Percentiles rank a stretch among this genome's conserved stretches.
phyloP scores from a whole-genome alignment of 2,329 filamentous ascomycete species.

The Allantophomopsis lycopodina region DNA sequence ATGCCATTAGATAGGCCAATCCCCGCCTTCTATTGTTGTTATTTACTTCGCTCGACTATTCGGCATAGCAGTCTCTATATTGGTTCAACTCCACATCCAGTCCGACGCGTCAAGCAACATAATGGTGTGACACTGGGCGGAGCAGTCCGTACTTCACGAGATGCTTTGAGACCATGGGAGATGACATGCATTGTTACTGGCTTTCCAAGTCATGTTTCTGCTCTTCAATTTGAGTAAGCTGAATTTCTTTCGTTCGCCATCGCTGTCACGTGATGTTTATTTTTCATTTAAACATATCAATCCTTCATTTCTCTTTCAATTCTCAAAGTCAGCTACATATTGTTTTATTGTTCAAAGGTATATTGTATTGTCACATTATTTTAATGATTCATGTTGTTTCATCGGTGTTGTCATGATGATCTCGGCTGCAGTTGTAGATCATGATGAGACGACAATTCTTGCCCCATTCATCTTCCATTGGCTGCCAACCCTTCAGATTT shows the following conservation, averaged over 20 bases:
- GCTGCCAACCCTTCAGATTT: too few relatives aligned
- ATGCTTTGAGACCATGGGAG: constrained; percentile 70
- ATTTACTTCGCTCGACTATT: constrained; percentile 75
- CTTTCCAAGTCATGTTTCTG: constrained; percentile 76
- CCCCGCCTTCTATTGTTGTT: constrained; percentile 85
- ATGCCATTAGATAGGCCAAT: constrained; percentile 36
- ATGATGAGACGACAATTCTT: too few relatives aligned
- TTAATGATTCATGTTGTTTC: too few relatives aligned
- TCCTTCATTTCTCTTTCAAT: too few relatives aligned
- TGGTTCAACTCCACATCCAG: constrained; percentile 82
- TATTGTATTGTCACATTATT: too few relatives aligned
- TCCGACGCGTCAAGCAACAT: constrained; percentile 75
- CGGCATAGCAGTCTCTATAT: constrained; percentile 64
- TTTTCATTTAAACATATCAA: too few relatives aligned
- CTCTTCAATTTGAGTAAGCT: constrained; percentile 83
- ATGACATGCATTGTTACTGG: constrained; percentile 79
- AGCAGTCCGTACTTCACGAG: constrained; percentile 59
- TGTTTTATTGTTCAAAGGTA: too few relatives aligned
- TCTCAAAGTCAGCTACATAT: too few relatives aligned
- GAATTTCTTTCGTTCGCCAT: neutral
- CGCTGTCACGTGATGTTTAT: neutral
- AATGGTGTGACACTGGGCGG: constrained; percentile 78
- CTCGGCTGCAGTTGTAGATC: too few relatives aligned
- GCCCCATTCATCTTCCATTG: too few relatives aligned
- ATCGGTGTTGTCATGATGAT: too few relatives aligned